Conservation (phyloP, 2,329 filamentous ascomycete genomes). For the Calonectria montana region DNA sequence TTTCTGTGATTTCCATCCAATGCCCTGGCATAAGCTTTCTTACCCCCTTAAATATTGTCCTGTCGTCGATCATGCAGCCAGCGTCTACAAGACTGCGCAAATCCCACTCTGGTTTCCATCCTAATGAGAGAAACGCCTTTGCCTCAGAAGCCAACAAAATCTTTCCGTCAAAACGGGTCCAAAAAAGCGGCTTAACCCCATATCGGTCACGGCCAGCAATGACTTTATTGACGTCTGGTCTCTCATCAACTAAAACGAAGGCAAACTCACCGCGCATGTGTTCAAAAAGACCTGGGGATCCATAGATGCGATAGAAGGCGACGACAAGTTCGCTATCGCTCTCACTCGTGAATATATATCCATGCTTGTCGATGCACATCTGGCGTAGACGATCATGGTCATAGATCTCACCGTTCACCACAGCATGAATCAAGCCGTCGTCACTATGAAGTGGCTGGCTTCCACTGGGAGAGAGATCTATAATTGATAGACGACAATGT, state of each 20-base stretch:
- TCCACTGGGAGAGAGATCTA: constrained; percentile 60
- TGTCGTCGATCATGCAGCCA: background rate
- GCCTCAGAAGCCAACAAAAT: background rate
- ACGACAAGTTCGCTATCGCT: constrained; percentile 4
- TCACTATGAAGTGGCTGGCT: constrained; percentile 58
- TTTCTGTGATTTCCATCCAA: background rate
- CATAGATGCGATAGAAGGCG: background rate
- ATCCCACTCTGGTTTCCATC: constrained; percentile 2
- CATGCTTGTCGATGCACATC: background rate
- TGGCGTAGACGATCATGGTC: constrained; percentile 52
- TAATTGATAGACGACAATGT: constrained; percentile 59
- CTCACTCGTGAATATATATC: background rate
- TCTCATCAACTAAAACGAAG: background rate
- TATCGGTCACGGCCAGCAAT: background rate
- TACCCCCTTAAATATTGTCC: background rate
- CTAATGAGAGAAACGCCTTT: constrained; percentile 1
- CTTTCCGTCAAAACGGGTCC: background rate
- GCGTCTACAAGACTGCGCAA: background rate
- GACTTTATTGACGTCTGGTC: background rate
- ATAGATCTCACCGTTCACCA: constrained; percentile 72
- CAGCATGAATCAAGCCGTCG: constrained; percentile 58
- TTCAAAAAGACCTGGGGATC: background rate
- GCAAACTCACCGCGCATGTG: constrained; percentile 3
- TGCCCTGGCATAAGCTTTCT: background rate
- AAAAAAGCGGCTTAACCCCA: background rate